phyloP scores from a whole-genome alignment of 2,329 filamentous ascomycete species.

The Seiridium unicorne region DNA sequence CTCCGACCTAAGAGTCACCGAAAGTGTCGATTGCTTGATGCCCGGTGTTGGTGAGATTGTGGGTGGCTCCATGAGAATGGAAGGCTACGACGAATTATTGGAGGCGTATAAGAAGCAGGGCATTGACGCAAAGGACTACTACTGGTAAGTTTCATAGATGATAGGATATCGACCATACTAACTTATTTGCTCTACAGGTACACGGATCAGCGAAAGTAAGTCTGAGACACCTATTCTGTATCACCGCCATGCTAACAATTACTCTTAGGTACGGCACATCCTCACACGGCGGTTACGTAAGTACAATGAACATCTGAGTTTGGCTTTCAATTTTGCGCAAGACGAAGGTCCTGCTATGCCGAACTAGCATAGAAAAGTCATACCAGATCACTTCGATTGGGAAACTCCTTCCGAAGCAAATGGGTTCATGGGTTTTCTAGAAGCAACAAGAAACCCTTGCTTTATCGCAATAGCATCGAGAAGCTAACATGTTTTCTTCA shows the following conservation, averaged over 20 bases:
- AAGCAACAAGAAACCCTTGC: too few species aligned
- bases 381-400: too few species aligned
- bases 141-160: conserved; percentile 57
- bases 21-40: conserved; percentile 84
- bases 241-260: conserved; percentile 13
- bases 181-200: conserved; percentile 43
- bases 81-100: conserved; percentile 85
- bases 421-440: too few species aligned
- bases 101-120: conserved; percentile 83
- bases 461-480: too few species aligned
- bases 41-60: conserved; percentile 97
- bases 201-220: conserved; percentile 91
- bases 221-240: conserved; percentile 21
- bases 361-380: too few species aligned
- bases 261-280: conserved; percentile 76
- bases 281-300: conserved; percentile 69
- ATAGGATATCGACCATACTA: too few species aligned
- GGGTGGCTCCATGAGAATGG: conserved; percentile 94
- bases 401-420: too few species aligned
- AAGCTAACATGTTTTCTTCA: too few species aligned
- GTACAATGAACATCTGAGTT: too few species aligned
- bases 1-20: conserved; percentile 78
- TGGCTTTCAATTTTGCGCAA: too few species aligned
- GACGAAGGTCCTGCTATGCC: too few species aligned
- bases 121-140: conserved; percentile 83